Conservation (phyloP, 2,329 filamentous ascomycete species). For the Didymella keratinophila region DNA sequence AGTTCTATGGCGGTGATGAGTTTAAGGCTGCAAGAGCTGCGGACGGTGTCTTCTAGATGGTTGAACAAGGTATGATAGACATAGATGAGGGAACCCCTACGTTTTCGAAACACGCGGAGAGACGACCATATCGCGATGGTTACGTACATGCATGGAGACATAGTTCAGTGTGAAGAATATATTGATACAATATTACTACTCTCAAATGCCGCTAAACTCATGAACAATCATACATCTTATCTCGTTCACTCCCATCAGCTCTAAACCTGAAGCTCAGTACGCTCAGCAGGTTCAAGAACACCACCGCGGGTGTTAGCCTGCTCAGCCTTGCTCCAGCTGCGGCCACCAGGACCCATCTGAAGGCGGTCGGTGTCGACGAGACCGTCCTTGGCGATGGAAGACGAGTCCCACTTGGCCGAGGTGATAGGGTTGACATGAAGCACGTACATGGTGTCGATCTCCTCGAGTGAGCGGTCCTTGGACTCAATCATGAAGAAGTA, state of each 20-base stretch:
- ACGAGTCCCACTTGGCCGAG: slow-evolving; percentile 61
- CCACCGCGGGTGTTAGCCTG: slow-evolving; percentile 32
- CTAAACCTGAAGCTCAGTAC: slow-evolving; percentile 35
- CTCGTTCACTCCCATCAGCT: not conserved
- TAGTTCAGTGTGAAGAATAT: not conserved
- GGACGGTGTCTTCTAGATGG: slow-evolving; percentile 16
- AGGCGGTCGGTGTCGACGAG: slow-evolving; percentile 44
- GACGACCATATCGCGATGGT: not conserved
- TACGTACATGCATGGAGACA: not conserved
- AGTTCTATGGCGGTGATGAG: slow-evolving; percentile 34
- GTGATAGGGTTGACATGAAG: slow-evolving; percentile 70
- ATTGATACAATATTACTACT: slow-evolving; percentile 15
- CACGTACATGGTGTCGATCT: slow-evolving; percentile 78
- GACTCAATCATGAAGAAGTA: slow-evolving; percentile 83
- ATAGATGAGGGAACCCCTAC: not conserved
- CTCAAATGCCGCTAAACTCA: slow-evolving; percentile 14
- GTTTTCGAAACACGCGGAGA: too few species aligned
- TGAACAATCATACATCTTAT: slow-evolving; percentile 12
- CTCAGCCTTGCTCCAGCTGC: slow-evolving; percentile 46
- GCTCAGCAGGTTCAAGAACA: slow-evolving; percentile 36
- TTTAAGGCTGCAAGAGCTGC: slow-evolving; percentile 26
- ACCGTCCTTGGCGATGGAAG: slow-evolving; percentile 41
- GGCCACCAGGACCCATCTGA: slow-evolving; percentile 43
- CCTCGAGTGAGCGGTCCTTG: slow-evolving; percentile 76
- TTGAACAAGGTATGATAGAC: not conserved